Evolutionary conservation across 768 basidiomycete species (phyloP), one percentile per base, ranked within the genome.

Genomic region (Candolleomyces eurysporus): DNA sequence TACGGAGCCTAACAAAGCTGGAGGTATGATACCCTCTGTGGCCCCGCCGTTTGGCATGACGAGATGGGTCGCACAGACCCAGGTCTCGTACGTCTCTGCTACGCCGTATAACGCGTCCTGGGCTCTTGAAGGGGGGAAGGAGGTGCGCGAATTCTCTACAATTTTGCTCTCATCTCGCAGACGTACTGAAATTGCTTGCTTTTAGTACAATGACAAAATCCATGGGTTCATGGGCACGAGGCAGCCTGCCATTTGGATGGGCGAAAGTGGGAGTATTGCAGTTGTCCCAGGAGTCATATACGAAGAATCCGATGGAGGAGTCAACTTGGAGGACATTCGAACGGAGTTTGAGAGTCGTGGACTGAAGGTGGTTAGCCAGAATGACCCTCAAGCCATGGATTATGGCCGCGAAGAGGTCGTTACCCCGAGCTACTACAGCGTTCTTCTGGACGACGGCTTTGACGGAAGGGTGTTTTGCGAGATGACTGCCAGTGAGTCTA

Each of bases 201-300:
- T 31, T 7, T n/a, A 53, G 51, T 9, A 40, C 26, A 60, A 52
- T 19, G 59, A 42, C 21, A 67, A 63, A 13, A 83, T 92, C 3
- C 87, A 90, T 65, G 91, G 92, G 0, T 92, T 93, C 66, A 84
- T 89, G 51, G 91, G 83, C 5, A 92, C 91, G 4, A 85, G 91
- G 58, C 92, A 92, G 65, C 91, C 91, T 11, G 92, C 92, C 0
- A 92, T 94, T 42, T 93, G 91, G 91, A 93, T 94, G 91, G 91
- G 88, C 2, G 90, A 90, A 66, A 89, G 85, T 63, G 90, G 82
- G 0, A 82, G 83, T 51, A 82, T 86, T 3, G 77, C 82, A 5
- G 76, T 91, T 26, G 78, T 80, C 31, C 88, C 90, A 11, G 89
- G 89, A 6, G 72, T 78, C 3, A 72, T 76, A 49, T 8, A 36